These are phyloP conservation scores for Ustilago lituana DNA, from an alignment of 1,284 basidiomycete genomes.

Conservation along the genomic window DNA sequence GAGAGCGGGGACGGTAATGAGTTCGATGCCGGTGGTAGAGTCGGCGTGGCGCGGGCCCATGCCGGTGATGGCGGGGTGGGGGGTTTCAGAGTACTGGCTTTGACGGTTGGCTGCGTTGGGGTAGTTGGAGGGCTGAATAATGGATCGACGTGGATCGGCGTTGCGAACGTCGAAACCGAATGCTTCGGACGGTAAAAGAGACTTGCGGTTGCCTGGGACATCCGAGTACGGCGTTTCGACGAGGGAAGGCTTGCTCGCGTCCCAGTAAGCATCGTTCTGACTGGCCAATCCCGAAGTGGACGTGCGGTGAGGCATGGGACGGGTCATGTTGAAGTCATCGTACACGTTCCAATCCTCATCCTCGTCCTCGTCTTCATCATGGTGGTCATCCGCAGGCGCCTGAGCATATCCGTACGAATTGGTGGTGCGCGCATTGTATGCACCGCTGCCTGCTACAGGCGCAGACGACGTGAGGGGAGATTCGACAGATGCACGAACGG, in stretches of 20 bases:
- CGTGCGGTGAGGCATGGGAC: slow-evolving; percentile 37
- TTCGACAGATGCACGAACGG: slow-evolving; percentile 29
- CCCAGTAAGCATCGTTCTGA: slow-evolving; percentile 37
- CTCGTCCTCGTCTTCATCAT: slow-evolving; percentile 48
- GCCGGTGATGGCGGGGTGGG: slow-evolving; percentile 10
- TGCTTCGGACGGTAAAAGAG: slow-evolving; percentile 45
- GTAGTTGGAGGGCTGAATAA: slow-evolving; percentile 26
- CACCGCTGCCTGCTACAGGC: slow-evolving; percentile 15
- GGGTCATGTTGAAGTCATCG: slow-evolving; percentile 62
- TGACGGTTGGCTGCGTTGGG: slow-evolving; percentile 5
- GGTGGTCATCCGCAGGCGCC: slow-evolving; percentile 17
- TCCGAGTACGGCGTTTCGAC: slow-evolving; percentile 35
- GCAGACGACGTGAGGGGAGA: slow-evolving; percentile 4
- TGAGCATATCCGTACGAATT: slow-evolving; percentile 37
- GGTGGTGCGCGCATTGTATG: slow-evolving; percentile 24
- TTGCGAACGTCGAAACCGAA: slow-evolving; percentile 60
- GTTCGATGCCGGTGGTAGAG: slow-evolving; percentile 54
- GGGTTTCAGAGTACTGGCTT: background rate
- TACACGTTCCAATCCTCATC: slow-evolving; percentile 63
- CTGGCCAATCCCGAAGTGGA: slow-evolving; percentile 19
- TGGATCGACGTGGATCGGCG: slow-evolving; percentile 48
- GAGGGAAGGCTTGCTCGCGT: slow-evolving; percentile 28
- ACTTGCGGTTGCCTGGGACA: slow-evolving; percentile 27
- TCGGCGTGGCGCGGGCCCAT: slow-evolving; percentile 39
- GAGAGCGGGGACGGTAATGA: slow-evolving; percentile 63